Conservation (phyloP, 1,284 basidiomycete species). For the Cryptococcus jaspeensis region DNA sequence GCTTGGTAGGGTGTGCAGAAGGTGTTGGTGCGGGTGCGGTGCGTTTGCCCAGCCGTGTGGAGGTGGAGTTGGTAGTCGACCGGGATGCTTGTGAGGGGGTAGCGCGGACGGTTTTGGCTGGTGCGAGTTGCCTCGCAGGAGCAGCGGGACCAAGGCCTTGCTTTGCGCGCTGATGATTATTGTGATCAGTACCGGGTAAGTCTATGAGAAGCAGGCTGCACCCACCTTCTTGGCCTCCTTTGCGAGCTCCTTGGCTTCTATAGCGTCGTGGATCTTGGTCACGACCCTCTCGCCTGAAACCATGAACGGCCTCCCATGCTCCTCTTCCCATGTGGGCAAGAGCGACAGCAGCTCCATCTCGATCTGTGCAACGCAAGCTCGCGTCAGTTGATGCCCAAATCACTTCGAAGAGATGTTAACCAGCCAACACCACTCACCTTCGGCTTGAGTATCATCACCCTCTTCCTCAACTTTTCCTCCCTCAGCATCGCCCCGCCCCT, state of each 20-base stretch:
- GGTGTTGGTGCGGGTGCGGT: slow-evolving; percentile 45
- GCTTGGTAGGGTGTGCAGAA: neutral
- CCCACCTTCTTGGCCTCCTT: slow-evolving; percentile 69
- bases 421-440: slow-evolving; percentile 60
- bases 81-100: slow-evolving; percentile 18
- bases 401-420: neutral
- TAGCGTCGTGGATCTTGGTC: slow-evolving; percentile 69
- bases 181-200: too few species aligned
- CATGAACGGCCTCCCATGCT: slow-evolving; percentile 72
- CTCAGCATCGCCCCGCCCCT: slow-evolving; percentile 72
- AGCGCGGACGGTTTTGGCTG: slow-evolving; percentile 18
- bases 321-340: slow-evolving; percentile 85
- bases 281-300: slow-evolving; percentile 83
- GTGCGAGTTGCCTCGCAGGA: slow-evolving; percentile 14
- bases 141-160: slow-evolving; percentile 11
- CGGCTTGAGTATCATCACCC: slow-evolving; percentile 92
- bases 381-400: neutral
- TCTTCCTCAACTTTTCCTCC: slow-evolving; percentile 97
- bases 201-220: neutral
- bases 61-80: slow-evolving; percentile 6
- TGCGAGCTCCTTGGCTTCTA: slow-evolving; percentile 61
- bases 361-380: slow-evolving; percentile 57
- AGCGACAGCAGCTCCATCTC: slow-evolving; percentile 79
- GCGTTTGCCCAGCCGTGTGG: slow-evolving; percentile 27
- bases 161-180: slow-evolving; percentile 28